Base-by-base conservation (phyloP, 2,329 filamentous ascomycete genomes). In the Hypoxylon sp. region DNA sequence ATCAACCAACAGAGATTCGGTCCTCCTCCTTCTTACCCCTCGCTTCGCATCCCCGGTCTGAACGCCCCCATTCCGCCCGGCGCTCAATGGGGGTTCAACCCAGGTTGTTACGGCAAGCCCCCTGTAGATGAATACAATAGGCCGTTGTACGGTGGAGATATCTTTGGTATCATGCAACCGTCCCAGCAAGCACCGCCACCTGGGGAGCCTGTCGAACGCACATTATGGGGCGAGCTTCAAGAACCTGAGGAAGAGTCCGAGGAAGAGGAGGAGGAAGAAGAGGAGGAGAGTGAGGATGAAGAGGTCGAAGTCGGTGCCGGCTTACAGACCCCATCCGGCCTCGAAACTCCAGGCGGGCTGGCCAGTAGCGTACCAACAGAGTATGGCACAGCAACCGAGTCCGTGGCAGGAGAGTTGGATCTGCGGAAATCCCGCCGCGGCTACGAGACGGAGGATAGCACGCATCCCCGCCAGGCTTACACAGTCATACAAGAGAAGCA, bases 1-100 rank as follows among this genome's bases (percentile, higher is more conserved):
- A 95, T 99, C 77, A 97, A 97, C 79, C 93, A 97, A 79, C 96
- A 99, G 79, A 90, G 95, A 71, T 93, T 93, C 73, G 96, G 96
- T 0, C 93, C 94, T 22, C 95, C 96, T 1, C 94, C 95, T 4
- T 96, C 93, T 7, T 99, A 99, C 77, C 94, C 96, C 20, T 93
- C 93, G n/a, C 84, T 98, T 54, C 97, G 96, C 77, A 93, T 99
- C 64, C 92, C 96, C 7, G 96, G 96, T 45, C 86, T 99, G 48
- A 99, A 98, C 77, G 93, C 95, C 1, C 93, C 96, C 3, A 93
- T 95, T 9, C 96, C 96, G 1, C 85, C 93, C 1, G 95, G 95
- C 49, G 94, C 91, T 22, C 88, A 90, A 61, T 99, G 96, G 96
- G 96, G 96, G 1, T 99, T 97, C 78, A 92, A 95, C 71, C 93